A percentile compares a stretch with the other conserved stretches of the same genome.
phyloP scores from a whole-genome alignment of 2,329 filamentous ascomycete species.

The Huntiella omanensis region DNA sequence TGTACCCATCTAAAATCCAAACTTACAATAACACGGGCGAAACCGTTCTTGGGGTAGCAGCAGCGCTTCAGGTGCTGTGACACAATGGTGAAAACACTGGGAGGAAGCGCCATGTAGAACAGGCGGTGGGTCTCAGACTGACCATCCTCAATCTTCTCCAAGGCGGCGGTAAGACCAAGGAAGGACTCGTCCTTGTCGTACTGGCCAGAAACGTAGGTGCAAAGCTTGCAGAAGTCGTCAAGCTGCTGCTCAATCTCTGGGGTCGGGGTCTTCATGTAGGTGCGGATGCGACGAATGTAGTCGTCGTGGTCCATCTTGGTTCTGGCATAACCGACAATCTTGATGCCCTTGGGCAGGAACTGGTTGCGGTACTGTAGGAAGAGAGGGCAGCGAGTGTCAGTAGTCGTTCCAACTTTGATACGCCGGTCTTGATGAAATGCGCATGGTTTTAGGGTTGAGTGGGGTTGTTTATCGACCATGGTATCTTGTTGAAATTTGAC shows the following conservation, averaged over 20 bases:
- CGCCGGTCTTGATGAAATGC: no score
- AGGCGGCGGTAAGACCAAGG: conserved; percentile 62
- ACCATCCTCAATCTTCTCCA: conserved; percentile 68
- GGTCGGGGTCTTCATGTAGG: conserved; percentile 96
- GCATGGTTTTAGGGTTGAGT: no score
- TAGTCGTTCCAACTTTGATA: no score
- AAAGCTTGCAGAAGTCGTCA: conserved; percentile 70
- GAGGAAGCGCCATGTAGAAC: conserved; percentile 98
- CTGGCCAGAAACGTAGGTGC: conserved; percentile 89
- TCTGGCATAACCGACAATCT: conserved; percentile 94
- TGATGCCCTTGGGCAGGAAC: conserved; percentile 91
- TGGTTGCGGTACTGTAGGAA: conserved; percentile 75
- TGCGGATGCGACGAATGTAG: conserved; percentile 84
- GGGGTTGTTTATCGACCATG: no score
- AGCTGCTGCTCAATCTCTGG: conserved; percentile 95
- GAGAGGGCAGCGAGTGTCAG: not conserved
- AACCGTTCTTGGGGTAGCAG: conserved; percentile 82
- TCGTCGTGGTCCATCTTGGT: conserved; percentile 99
- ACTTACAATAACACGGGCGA: conserved; percentile 81
- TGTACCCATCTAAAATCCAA: not conserved
- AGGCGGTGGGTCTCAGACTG: conserved; percentile 73
- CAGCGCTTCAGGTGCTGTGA: conserved; percentile 94
- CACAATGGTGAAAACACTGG: conserved; percentile 93
- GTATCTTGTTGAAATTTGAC: no score
- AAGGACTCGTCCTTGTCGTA: conserved; percentile 97